phyloP scores from a whole-genome alignment of 768 basidiomycete genomes.

The Tricholoma sp. region DNA sequence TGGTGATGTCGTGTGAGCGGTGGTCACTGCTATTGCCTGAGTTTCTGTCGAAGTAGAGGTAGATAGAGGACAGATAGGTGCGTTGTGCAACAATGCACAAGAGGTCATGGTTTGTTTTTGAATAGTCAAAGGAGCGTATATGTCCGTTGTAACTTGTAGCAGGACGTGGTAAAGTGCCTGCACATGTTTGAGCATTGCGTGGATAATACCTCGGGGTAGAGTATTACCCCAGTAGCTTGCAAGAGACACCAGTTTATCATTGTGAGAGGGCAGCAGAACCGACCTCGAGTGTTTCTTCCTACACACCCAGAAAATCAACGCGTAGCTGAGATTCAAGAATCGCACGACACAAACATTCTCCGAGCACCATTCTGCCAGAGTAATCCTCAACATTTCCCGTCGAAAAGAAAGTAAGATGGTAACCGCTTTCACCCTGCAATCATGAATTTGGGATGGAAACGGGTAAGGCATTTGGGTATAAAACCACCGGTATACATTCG shows the following conservation, averaged over 20 bases:
- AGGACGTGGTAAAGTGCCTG: conserved; percentile 71
- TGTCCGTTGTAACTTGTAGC: conserved; percentile 82
- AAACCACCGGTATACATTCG: conserved; percentile 68
- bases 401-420: conserved; percentile 90
- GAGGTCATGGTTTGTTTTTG: conserved; percentile 52
- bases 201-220: neutral
- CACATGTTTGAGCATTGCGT: conserved; percentile 1
- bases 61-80: conserved; percentile 59
- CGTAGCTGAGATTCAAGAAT: neutral
- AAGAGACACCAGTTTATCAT: conserved; percentile 82
- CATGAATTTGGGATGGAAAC: conserved; percentile 86
- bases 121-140: conserved; percentile 69
- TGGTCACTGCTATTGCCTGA: conserved; percentile 42
- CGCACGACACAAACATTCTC: conserved; percentile 45
- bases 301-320: conserved; percentile 1
- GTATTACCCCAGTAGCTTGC: conserved; percentile 48
- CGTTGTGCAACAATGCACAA: conserved; percentile 48
- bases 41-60: conserved; percentile 22
- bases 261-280: conserved; percentile 82
- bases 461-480: conserved; percentile 70
- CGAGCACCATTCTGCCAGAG: conserved; percentile 68
- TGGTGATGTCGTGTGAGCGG: conserved; percentile 79
- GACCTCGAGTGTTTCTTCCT: conserved; percentile 90
- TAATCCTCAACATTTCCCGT: conserved; percentile 75
- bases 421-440: conserved; percentile 91